Base-by-base conservation (phyloP, 495 filamentous ascomycete genomes). In the Chaetomium cochliodes region DNA sequence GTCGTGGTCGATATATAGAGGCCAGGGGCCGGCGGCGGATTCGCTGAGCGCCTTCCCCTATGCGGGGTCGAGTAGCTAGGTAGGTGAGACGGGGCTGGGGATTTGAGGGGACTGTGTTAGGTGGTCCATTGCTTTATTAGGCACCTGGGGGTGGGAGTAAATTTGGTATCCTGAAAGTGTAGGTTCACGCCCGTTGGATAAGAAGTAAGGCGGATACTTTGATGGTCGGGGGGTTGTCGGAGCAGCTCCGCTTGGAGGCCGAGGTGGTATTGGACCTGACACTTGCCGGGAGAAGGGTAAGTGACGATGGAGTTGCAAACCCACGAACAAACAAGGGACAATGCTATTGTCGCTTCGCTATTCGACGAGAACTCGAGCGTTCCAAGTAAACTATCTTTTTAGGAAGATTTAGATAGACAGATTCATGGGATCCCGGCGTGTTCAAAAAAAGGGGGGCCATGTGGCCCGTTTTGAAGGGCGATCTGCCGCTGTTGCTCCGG, bases 391-490 rank as follows among this genome's bases (percentile, higher is more conserved):
- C n/a, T n/a, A n/a, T n/a, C n/a, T n/a, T 30, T 30, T 30, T 30
- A 6, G 6, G 28, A 30, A 30, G 28, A 16, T 16, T 16, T 15
- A 3, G 11, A 44, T 15, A 13, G 15, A 28, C 22, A 18, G 2
- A 28, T 37, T 3, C 52, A 39, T 39, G 53, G 57, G n/a, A 56
- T 54, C 44, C 50, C 28, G 15, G 57, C 0, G 30, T 9, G 3
- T 18, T 5, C 25, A 49, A 22, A 39, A 15, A 53, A 54, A 26
- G 15, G 46, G 42, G 16, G 42, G n/a, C 52, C 58, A 57, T 66
- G 64, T 50, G 58, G 33, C 52, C 57, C 50, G 12, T 42, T 62
- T 66, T 66, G 66, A 60, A 37, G 60, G 54, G 47, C 54, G 67
- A 58, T 66, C 65, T 67, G 65, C 60, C 54, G 65, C 61, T 54